Evolutionary conservation across 345 rosid species (phyloP), one percentile per base, ranked within the genome.

Genomic region (Hypericum androsaemum): DNA sequence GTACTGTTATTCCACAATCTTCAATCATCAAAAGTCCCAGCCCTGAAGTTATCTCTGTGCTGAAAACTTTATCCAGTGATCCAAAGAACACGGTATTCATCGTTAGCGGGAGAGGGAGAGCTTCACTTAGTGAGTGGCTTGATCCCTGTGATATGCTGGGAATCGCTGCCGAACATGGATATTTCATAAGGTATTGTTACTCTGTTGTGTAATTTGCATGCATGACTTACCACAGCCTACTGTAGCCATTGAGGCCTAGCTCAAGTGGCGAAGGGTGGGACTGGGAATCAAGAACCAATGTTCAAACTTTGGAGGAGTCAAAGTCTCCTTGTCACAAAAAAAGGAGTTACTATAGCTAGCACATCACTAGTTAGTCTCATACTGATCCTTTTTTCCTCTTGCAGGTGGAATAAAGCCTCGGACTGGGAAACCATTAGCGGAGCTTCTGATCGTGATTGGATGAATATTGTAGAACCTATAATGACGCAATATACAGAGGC

Each of bases 111-210:
- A 72, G 94, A 63, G 94, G 84, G 6, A 70, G 79, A 66, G 63
- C 57, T 52, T 70, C 84, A 13, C 49, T 84, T 56, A 60, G 81
- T 11, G 79, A 79, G 41, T 81, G 94, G 89, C 72, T 84, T 43
- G 77, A 80, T 38, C 76, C 84, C 3, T 84, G 94, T 66, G 82
- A 77, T 36, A 75, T 52, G 66, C 65, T 84, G n/a, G 94, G 94
- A 45, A 79, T 84, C 52, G 94, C 94, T n/a, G 94, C 94, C 49
- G 94, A 84, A 62, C 94, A 84, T 49, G 89, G 94, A 16, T 77
- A 81, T 66, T 84, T 74, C 58, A 63, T 76, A 36, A 79, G 89
- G 94, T 81, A 61, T n/a, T 28, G 4, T 22, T 22, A 22, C 32
- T 8, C 5, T 12, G 12, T 43, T 35, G 9, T 54, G 7, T 10